These are phyloP conservation scores for Zymoseptoria crescenta DNA, from an alignment of 2,329 filamentous ascomycete genomes.

Conservation along the genomic window DNA sequence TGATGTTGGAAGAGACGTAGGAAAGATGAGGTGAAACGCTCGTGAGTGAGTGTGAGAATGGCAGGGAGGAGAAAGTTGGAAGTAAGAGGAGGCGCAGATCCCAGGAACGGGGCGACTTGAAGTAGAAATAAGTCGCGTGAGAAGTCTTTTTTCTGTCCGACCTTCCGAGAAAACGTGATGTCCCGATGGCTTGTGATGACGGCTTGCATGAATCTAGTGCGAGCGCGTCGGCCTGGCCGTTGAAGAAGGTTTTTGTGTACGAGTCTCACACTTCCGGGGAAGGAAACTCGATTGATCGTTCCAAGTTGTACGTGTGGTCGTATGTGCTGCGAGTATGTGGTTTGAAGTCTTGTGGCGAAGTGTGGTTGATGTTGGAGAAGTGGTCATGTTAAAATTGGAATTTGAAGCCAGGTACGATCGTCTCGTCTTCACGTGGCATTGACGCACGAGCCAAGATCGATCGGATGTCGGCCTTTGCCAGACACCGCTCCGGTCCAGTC, in stretches of 20 bases:
- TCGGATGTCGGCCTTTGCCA: neutral
- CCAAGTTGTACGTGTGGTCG: neutral
- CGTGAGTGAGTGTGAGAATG: neutral
- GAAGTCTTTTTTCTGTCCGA: neutral
- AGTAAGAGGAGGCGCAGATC: neutral
- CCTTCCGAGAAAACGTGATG: neutral
- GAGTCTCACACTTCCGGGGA: neutral
- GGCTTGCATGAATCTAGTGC: neutral
- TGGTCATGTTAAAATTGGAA: neutral
- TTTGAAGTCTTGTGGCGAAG: neutral
- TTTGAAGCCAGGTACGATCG: neutral
- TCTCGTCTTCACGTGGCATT: neutral
- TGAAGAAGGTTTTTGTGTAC: neutral
- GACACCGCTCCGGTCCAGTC: neutral
- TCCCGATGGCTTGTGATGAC: neutral
- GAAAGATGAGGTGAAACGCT: neutral
- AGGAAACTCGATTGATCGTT: neutral
- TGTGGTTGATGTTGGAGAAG: neutral
- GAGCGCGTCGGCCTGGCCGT: neutral
- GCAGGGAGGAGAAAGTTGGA: neutral
- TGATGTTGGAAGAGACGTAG: neutral
- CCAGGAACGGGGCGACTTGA: neutral
- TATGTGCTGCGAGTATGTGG: neutral
- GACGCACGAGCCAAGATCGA: neutral
- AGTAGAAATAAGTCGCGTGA: neutral